Evolutionary conservation across 1,139 yeast genomes (phyloP), one percentile per base, ranked within the genome.

Genomic region (Entelexis paramagnoliae): DNA sequence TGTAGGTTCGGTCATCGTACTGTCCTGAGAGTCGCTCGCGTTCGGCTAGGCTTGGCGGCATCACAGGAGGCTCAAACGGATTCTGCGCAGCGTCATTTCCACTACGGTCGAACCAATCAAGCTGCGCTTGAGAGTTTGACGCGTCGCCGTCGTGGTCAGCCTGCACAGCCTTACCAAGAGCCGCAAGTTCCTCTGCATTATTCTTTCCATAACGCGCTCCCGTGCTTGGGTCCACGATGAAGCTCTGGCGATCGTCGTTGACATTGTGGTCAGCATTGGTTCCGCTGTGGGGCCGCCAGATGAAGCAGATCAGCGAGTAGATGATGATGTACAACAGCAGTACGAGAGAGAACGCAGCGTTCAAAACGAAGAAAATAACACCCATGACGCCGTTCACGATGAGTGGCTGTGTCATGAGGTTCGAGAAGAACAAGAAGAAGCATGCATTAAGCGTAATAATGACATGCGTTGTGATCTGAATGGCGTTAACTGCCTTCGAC

Each of bases 211-310:
- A 19, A 8, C 41, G 35, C n/a, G 29, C 3, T 1, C 49, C 49
- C 10, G 36, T 30, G 55, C 78, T 64, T 3, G 38, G 46, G 45
- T 68, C 69, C 67, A 55, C 79, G 75, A 80, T 76, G 68, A 91
- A 91, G 29, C 96, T 87, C 47, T 87, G 91, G 69, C 98, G 80
- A 66, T 91, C 97, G 66, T 91, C 98, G 66, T 82, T 85, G 79
- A 89, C 84, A 60, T 95, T 95, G 29, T 56, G 60, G 70, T 85
- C 88, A 70, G 86, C 86, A 63, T 95, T 77, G n/a, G 91, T 79
- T 67, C 89, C 97, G 54, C 96, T 96, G 66, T 88, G 88, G 68
- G 84, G 82, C 41, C 87, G 64, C 62, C 88, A 68, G 0, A 95
- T 95, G 62, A 87, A 72, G 52, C 60, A 55, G 13, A 80, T 73